Percentiles rank a stretch among this genome's conserved stretches.
Evolutionary conservation across 768 basidiomycete genomes (phyloP).

Genomic region (Lactarius hengduanensis): DNA sequence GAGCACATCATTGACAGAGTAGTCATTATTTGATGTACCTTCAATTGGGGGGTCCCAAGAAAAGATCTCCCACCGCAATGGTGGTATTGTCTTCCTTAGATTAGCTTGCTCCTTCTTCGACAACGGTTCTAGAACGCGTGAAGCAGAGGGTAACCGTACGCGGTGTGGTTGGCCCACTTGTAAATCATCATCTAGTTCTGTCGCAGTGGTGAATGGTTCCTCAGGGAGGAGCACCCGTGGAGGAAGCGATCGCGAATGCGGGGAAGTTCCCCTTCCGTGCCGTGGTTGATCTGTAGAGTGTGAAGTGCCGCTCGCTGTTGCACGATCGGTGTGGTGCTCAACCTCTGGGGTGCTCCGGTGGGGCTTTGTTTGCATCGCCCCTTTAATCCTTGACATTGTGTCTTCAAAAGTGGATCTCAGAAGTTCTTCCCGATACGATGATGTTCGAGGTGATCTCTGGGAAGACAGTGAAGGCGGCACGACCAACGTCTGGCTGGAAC

Average conservation of each 20-base stretch:
- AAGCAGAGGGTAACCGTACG: constrained; percentile 51
- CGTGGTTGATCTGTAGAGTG: constrained; percentile 10
- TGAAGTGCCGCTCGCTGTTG: neutral
- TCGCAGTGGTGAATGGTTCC: constrained; percentile 26
- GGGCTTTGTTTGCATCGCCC: constrained; percentile 68
- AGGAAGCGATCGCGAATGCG: constrained; percentile 2
- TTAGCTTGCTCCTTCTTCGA: constrained; percentile 48
- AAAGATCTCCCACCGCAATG: constrained; percentile 59
- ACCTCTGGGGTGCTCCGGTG: constrained; percentile 39
- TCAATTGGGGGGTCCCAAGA: constrained; percentile 72
- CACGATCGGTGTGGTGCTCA: constrained; percentile 30
- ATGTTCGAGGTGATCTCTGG: constrained; percentile 32
- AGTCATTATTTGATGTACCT: constrained; percentile 58
- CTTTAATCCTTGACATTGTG: constrained; percentile 83
- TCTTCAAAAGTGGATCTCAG: constrained; percentile 77
- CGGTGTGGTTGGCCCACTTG: constrained; percentile 26
- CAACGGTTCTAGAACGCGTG: constrained; percentile 45
- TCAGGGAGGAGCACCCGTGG: constrained; percentile 15
- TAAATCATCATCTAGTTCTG: constrained; percentile 32
- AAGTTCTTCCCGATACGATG: constrained; percentile 44
- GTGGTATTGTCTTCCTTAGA: constrained; percentile 40
- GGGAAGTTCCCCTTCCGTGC: constrained; percentile 14
- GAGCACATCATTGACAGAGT: constrained; percentile 63
- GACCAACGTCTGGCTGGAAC: constrained; percentile 14
- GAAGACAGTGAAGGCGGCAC: constrained; percentile 14